Evolutionary conservation across 129 eudicot species (phyloP), one percentile per base, ranked within the genome.

Genomic region (Lonicera japonica): DNA sequence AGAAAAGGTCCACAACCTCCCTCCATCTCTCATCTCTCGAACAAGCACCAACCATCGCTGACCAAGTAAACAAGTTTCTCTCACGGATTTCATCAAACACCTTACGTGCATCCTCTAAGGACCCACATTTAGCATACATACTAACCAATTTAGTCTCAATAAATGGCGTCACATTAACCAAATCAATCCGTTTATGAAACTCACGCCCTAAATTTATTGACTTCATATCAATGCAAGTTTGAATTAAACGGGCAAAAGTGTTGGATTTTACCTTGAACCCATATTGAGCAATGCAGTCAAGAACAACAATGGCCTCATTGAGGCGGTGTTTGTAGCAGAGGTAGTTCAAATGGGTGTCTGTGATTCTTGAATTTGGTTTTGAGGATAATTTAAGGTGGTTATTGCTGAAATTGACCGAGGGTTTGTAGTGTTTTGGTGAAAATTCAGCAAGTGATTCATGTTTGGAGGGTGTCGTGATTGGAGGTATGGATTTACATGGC

Each of bases 91-190:
- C 61, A 74, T 86, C 79, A 45, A 90, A 83, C 75, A 81, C 70
- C 58, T 57, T 56, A 3, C 82, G 75, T 1, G 87, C 97, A 73
- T 72, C 78, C 11, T 36, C 76, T 65, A 90, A 36, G 48, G 54
- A 81, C 46, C 89, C 94, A 72, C 91, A 72, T 67, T 83, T 77
- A 0, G 83, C 75, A 55, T 75, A 86, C 77, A 90, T 80, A 5
- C 78, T 34, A 13, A 90, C 75, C 65, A 90, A 71, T 19, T 81
- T 83, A 56, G 83, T 77, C 59, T 75, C 79, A 20, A 79, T 48
- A 76, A 71, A 81, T 5, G 62, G 67, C 36, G 75, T 81, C 4
- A 79, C 66, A 5, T 54, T 40, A 9, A 77, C 19, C 59, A 64
- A 40, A 21, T 62, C 22, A 13, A 77, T 17, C 21, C 57, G 46